A percentile compares a stretch with the other conserved stretches of the same genome.
phyloP scores from a whole-genome alignment of 768 basidiomycete genomes.

The Trametes cingulata region DNA sequence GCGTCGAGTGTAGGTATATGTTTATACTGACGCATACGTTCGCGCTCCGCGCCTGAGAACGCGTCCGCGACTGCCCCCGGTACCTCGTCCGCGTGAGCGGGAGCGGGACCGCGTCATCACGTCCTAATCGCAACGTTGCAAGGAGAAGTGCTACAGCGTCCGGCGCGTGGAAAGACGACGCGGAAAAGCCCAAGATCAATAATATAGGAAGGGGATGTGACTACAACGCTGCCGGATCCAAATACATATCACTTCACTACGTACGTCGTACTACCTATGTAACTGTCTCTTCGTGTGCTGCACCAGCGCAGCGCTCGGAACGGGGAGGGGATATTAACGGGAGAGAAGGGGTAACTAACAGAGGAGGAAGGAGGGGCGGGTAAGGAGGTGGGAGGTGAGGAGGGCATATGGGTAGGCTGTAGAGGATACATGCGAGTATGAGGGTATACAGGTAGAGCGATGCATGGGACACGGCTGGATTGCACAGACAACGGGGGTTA shows the following conservation, averaged over 20 bases:
- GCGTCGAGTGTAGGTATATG: constrained; percentile 4
- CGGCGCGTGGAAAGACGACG: too few relatives aligned
- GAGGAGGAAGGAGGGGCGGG: not conserved
- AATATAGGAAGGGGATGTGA: not conserved
- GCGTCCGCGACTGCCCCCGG: too few relatives aligned
- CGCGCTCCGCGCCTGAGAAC: not conserved
- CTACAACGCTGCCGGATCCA: constrained; percentile 6
- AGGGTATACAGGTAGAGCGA: constrained; percentile 16
- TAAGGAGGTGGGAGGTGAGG: not conserved
- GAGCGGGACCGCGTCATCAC: too few relatives aligned
- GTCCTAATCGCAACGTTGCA: too few relatives aligned
- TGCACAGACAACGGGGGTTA: not conserved
- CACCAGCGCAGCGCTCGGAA: not conserved
- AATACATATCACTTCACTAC: not conserved
- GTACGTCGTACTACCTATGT: not conserved
- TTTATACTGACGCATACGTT: not conserved
- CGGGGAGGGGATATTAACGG: constrained; percentile 14
- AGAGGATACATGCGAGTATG: constrained; percentile 22
- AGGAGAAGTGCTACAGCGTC: too few relatives aligned
- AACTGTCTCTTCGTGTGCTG: constrained; percentile 1
- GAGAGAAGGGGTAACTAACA: not conserved
- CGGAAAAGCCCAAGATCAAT: not conserved
- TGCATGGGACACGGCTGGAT: constrained; percentile 1
- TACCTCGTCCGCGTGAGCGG: too few relatives aligned
- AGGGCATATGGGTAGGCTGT: constrained; percentile 13